phyloP scores from a whole-genome alignment of 169 alveolate genomes.

The Haemoproteus tartakovskyi region DNA sequence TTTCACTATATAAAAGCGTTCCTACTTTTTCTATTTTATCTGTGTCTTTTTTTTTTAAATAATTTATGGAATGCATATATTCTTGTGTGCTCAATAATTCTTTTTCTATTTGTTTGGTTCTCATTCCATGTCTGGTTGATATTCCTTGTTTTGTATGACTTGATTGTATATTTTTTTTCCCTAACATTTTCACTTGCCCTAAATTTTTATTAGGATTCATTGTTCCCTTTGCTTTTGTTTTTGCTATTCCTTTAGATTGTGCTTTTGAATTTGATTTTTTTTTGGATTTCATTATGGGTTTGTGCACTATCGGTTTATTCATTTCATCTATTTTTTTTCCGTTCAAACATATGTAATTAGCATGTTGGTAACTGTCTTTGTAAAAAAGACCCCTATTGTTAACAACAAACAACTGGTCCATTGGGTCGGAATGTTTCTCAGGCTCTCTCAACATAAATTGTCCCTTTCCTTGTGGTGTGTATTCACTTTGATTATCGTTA shows the following conservation, averaged over 20 bases:
- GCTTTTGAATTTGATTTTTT: background rate
- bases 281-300: background rate
- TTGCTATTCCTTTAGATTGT: background rate
- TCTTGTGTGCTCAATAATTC: background rate
- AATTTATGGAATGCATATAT: too few species aligned
- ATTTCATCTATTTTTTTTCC: constrained; percentile 36
- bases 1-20: constrained; percentile 23
- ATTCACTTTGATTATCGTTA: background rate
- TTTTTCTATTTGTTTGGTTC: background rate
- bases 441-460: background rate
- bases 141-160: too few species aligned
- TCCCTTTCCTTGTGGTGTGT: background rate
- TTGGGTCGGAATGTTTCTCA: too few species aligned
- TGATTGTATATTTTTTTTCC: too few species aligned
- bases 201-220: too few species aligned
- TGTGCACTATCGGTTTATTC: constrained; percentile 28
- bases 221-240: background rate
- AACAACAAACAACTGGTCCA: too few species aligned
- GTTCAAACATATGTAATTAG: constrained; percentile 30
- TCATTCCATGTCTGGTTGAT: background rate
- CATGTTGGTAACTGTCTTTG: background rate
- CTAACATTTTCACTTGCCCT: too few species aligned
- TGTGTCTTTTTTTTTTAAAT: constrained; percentile 19
- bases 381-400: constrained; percentile 4
- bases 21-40: constrained; percentile 41